Conservation (phyloP, 306 rosid species). For the Casuarina cunninghamiana region DNA sequence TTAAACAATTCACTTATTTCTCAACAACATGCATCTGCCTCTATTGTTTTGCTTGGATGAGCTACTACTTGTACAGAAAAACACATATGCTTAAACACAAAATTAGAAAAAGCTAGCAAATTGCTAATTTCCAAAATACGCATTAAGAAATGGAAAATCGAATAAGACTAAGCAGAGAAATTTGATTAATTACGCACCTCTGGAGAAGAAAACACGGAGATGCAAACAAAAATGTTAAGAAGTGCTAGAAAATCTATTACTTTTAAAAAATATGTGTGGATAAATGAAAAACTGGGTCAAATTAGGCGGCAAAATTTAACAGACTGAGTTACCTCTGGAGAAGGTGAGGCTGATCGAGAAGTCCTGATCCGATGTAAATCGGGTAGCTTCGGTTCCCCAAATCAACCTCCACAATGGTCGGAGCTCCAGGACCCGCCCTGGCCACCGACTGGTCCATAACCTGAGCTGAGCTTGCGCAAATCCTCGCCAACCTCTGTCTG, state of each 20-base stretch:
- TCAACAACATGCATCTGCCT: not conserved
- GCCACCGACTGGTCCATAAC: constrained; percentile 61
- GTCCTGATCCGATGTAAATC: constrained; percentile 84
- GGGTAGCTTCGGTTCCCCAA: constrained; percentile 95
- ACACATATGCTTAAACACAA: not conserved
- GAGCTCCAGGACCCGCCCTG: constrained; percentile 28
- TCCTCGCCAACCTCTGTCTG: constrained; percentile 20
- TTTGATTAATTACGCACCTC: constrained; percentile 33
- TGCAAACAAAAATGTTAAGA: not conserved
- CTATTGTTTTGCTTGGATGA: not conserved
- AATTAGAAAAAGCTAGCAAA: not conserved
- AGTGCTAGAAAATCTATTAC: not conserved
- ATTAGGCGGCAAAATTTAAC: not conserved
- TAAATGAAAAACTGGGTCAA: not conserved
- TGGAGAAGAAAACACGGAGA: constrained; percentile 44
- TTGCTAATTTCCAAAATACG: not conserved
- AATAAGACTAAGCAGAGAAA: not conserved
- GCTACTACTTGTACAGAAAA: not conserved
- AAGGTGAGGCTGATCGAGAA: constrained; percentile 67
- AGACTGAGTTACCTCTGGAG: constrained; percentile 57
- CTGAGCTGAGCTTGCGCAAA: constrained; percentile 59
- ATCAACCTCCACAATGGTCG: constrained; percentile 68
- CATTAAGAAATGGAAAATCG: not conserved
- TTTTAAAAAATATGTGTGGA: not conserved
- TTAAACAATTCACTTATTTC: not conserved